Percentiles rank a stretch among this genome's conserved stretches.
These are phyloP conservation scores for Planoprotostelium fungivorum DNA, from an alignment of 78 protist genomes.

Conservation along the genomic window DNA sequence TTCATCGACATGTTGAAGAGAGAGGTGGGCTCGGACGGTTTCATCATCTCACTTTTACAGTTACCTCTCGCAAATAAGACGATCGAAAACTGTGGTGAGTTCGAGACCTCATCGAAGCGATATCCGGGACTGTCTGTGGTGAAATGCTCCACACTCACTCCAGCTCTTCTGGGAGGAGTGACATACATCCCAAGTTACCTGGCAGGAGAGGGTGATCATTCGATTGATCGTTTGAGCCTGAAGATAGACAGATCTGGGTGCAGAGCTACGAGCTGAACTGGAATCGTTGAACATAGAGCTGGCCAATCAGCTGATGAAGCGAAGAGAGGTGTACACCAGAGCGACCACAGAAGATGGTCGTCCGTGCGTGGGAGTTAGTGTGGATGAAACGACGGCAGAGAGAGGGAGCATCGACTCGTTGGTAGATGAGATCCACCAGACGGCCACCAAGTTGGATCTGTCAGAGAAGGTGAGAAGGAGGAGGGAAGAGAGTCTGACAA, in stretches of 20 bases:
- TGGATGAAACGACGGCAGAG: neutral
- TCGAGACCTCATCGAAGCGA: too few relatives aligned
- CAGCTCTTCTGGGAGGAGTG: neutral
- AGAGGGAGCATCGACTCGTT: neutral
- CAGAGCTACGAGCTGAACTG: neutral
- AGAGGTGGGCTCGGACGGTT: too few relatives aligned
- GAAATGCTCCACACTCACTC: too few relatives aligned
- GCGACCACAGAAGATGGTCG: neutral
- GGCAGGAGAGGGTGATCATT: neutral
- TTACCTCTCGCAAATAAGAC: too few relatives aligned
- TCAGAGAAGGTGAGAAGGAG: neutral
- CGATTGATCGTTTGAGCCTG: too few relatives aligned
- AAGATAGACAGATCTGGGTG: neutral
- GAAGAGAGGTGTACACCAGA: neutral
- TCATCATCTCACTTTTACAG: too few relatives aligned
- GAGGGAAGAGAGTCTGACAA: neutral
- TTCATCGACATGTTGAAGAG: too few relatives aligned
- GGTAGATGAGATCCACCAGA: neutral
- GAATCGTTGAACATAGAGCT: neutral
- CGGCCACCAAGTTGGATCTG: neutral
- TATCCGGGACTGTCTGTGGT: too few relatives aligned
- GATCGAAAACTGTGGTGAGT: too few relatives aligned
- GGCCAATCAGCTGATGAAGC: neutral
- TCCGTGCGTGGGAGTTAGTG: neutral
- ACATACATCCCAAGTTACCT: neutral